Percentiles rank a stretch among this genome's conserved stretches.
Conservation (phyloP, 495 filamentous ascomycete species). For the Cercophora scortea region DNA sequence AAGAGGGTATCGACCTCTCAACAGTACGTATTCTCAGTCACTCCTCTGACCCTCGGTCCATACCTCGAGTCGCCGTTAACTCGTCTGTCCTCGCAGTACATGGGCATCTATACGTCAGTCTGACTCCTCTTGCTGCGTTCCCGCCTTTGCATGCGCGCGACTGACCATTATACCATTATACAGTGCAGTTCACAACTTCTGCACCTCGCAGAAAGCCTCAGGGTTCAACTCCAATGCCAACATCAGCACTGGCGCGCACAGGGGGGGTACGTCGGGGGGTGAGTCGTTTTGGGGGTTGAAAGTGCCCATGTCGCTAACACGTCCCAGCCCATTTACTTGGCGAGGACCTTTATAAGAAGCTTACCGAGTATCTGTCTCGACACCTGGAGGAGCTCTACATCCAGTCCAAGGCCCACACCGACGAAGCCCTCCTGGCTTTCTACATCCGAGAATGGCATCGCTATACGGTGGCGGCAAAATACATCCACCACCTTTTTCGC, state of each 20-base stretch:
- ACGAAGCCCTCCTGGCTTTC: slow-evolving; percentile 87
- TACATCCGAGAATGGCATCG: slow-evolving; percentile 96
- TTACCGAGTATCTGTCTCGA: slow-evolving; percentile 71
- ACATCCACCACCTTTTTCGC: slow-evolving; percentile 92
- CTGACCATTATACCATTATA: slow-evolving; percentile 19
- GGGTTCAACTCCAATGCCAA: slow-evolving; percentile 23
- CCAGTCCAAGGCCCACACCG: slow-evolving; percentile 66
- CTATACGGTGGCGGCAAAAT: slow-evolving; percentile 91
- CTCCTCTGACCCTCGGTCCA: background rate
- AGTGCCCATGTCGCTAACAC: too few relatives aligned
- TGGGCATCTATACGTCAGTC: slow-evolving; percentile 91
- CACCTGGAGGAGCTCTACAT: slow-evolving; percentile 63
- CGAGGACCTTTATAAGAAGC: slow-evolving; percentile 89
- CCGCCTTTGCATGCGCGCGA: background rate
- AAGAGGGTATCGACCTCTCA: slow-evolving; percentile 85
- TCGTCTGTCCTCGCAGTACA: slow-evolving; percentile 49
- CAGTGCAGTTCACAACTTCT: slow-evolving; percentile 97
- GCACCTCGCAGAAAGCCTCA: slow-evolving; percentile 92
- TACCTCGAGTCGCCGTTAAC: slow-evolving; percentile 3
- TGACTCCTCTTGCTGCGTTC: background rate
- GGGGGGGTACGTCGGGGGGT: slow-evolving; percentile 57
- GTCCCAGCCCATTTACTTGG: slow-evolving; percentile 77
- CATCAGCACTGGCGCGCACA: slow-evolving; percentile 49
- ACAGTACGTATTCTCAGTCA: slow-evolving; percentile 49
- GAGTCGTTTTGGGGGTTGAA: too few relatives aligned